Conservation (phyloP, 78 protist genomes). For the Anaeramoeba ignava region DNA sequence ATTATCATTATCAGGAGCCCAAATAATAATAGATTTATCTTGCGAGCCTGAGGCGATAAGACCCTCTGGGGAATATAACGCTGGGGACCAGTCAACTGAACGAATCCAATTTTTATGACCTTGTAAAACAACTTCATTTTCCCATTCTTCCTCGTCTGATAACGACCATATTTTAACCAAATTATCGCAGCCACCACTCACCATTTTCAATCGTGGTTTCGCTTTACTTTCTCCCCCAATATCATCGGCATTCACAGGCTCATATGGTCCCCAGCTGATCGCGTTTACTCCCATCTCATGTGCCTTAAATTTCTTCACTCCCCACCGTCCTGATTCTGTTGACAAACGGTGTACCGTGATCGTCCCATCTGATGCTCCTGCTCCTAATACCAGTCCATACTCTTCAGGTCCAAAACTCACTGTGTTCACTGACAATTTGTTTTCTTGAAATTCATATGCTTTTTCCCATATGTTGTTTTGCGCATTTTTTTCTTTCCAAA, state of each 20-base stretch:
- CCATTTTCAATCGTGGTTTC: too few relatives aligned
- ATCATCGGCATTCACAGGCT: too few relatives aligned
- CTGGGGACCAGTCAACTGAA: constrained; percentile 92
- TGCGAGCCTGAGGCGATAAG: constrained; percentile 71
- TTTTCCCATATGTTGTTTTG: too few relatives aligned
- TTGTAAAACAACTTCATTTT: too few relatives aligned
- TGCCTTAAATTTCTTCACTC: constrained; percentile 10
- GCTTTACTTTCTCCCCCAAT: too few relatives aligned
- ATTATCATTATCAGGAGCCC: constrained; percentile 59
- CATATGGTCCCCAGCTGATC: constrained; percentile 79
- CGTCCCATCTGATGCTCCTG: constrained; percentile 67
- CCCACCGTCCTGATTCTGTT: too few relatives aligned
- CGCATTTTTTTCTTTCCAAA: too few relatives aligned
- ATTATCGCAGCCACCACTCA: constrained; percentile 82
- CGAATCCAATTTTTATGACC: constrained; percentile 91
- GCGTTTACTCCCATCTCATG: constrained; percentile 66
- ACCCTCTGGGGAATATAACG: constrained; percentile 34
- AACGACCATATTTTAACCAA: constrained; percentile 61
- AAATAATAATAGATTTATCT: constrained; percentile 55
- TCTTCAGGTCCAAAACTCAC: constrained; percentile 81
- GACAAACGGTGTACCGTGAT: constrained; percentile 54
- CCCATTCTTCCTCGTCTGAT: too few relatives aligned
- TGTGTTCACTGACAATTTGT: too few relatives aligned
- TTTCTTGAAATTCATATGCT: too few relatives aligned
- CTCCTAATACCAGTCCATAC: constrained; percentile 54